These are phyloP conservation scores for Corylus heterophylla DNA, from an alignment of 306 rosid species.

Conservation along the genomic window DNA sequence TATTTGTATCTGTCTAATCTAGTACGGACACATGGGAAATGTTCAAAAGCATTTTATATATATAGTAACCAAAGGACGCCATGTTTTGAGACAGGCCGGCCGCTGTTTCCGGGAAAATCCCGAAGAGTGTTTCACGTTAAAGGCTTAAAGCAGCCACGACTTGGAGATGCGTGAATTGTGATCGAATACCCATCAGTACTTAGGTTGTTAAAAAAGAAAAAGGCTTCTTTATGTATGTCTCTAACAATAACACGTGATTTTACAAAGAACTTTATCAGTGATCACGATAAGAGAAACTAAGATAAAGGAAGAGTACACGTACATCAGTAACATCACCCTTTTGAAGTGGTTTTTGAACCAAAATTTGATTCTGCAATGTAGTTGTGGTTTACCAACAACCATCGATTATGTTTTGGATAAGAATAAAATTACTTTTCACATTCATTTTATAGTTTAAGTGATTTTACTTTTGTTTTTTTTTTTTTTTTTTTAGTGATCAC, in stretches of 20 bases:
- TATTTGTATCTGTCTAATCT: neutral
- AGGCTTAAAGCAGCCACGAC: too few species aligned
- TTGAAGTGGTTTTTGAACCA: neutral
- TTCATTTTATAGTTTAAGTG: too few species aligned
- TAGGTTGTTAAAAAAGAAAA: slow-evolving; percentile 6
- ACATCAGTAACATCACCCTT: too few species aligned
- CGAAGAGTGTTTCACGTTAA: neutral
- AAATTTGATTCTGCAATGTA: neutral
- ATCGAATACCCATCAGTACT: neutral
- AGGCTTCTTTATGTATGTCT: too few species aligned
- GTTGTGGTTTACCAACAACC: neutral
- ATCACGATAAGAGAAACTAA: too few species aligned
- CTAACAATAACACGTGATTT: neutral
- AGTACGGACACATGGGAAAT: neutral
- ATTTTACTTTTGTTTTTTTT: too few species aligned
- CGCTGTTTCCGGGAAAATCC: slow-evolving; percentile 11
- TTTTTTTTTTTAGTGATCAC: too few species aligned
- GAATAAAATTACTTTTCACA: too few species aligned
- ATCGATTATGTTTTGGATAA: neutral
- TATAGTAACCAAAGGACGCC: neutral
- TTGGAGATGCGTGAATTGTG: neutral
- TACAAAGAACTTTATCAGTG: neutral
- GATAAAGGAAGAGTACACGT: too few species aligned
- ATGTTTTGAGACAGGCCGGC: neutral
- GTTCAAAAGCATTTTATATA: neutral